Conservation (phyloP, 768 basidiomycete genomes). For the Trametes elegans region DNA sequence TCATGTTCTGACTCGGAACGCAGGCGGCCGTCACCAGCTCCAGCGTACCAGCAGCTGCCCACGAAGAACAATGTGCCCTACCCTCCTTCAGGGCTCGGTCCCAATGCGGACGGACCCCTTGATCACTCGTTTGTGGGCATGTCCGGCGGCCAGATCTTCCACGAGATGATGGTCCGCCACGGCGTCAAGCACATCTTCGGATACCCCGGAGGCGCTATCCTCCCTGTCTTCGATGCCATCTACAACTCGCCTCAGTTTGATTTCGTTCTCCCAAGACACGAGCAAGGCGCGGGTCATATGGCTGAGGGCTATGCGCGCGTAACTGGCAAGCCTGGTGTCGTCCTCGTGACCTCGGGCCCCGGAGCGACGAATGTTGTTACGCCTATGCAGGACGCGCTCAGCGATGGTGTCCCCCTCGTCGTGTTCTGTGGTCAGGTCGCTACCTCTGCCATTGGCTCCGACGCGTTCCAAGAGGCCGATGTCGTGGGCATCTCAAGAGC, state of each 20-base stretch:
- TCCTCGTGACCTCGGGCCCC: conserved; percentile 96
- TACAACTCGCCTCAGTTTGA: conserved; percentile 94
- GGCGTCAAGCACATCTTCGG: conserved; percentile 96
- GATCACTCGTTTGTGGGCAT: conserved; percentile 91
- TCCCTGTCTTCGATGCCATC: conserved; percentile 99
- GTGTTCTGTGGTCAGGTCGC: conserved; percentile 99
- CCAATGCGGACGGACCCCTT: conserved; percentile 47
- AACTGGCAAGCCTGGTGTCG: conserved; percentile 96
- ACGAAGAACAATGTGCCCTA: conserved; percentile 38
- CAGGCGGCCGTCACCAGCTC: conserved; percentile 65
- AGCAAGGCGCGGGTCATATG: conserved; percentile 99
- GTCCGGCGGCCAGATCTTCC: conserved; percentile 96
- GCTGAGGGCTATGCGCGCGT: conserved; percentile 97
- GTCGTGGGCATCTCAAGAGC: conserved; percentile 92
- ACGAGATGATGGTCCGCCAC: conserved; percentile 99
- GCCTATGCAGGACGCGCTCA: conserved; percentile 96
- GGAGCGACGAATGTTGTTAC: conserved; percentile 98
- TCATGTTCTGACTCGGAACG: conserved; percentile 6
- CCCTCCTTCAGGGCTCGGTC: conserved; percentile 33
- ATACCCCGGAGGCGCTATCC: conserved; percentile 96
- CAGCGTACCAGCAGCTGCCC: conserved; percentile 51
- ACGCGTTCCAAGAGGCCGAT: conserved; percentile 99
- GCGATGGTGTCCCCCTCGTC: conserved; percentile 90
- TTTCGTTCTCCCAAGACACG: conserved; percentile 93
- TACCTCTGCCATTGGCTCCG: conserved; percentile 97